phyloP scores from a whole-genome alignment of 768 basidiomycete species.

The Krasilnikovozyma curviuscula region DNA sequence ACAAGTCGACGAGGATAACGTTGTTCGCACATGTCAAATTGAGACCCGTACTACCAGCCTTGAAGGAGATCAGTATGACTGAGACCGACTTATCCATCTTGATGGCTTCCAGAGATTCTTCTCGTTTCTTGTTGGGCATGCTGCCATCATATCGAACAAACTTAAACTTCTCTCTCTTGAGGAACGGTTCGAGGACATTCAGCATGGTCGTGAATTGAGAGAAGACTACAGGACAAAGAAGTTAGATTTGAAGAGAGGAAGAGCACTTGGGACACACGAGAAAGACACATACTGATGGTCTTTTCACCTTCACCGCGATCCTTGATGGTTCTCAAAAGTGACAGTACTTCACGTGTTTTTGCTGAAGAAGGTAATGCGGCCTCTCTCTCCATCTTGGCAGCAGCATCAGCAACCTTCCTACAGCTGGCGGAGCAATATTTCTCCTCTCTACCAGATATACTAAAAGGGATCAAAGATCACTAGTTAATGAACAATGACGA shows the following conservation, averaged over 20 bases:
- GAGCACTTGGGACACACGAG: background rate
- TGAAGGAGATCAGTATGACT: constrained; percentile 88
- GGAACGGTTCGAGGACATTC: constrained; percentile 67
- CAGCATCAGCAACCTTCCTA: background rate
- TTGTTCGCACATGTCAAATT: constrained; percentile 40
- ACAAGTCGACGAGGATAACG: constrained; percentile 77
- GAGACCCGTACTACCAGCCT: constrained; percentile 64
- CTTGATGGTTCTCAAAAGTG: constrained; percentile 48
- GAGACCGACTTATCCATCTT: constrained; percentile 37
- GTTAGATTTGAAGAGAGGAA: background rate
- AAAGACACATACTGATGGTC: constrained; percentile 43
- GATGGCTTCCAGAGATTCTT: constrained; percentile 54
- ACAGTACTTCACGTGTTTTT: constrained; percentile 67
- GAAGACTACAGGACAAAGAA: constrained; percentile 34
- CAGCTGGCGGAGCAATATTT: background rate
- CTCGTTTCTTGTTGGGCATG: constrained; percentile 58
- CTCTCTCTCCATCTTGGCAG: constrained; percentile 4
- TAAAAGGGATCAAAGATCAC: too few relatives aligned
- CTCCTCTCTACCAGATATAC: too few relatives aligned
- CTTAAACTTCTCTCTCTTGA: constrained; percentile 44
- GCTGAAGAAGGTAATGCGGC: constrained; percentile 41
- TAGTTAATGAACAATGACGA: too few relatives aligned
- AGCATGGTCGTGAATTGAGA: constrained; percentile 63
- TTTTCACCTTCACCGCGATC: constrained; percentile 49
- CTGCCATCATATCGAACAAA: constrained; percentile 81